These are phyloP conservation scores for Phlebiopsis gigantea DNA, from an alignment of 768 basidiomycete species.

Conservation along the genomic window DNA sequence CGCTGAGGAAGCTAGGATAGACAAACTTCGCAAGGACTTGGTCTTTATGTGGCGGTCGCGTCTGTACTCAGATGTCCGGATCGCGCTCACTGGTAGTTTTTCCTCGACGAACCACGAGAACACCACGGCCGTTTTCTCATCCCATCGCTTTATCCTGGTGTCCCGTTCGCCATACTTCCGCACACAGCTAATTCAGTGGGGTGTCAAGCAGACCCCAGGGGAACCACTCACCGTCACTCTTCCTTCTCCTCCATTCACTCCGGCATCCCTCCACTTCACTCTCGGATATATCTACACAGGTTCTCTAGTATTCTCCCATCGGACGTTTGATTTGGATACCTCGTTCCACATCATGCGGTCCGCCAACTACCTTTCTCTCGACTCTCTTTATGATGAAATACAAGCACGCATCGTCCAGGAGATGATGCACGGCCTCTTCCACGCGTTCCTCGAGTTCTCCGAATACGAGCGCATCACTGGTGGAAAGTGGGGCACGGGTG, in stretches of 20 bases:
- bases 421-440: conserved; percentile 87
- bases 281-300: conserved; percentile 95
- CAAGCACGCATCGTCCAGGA: conserved; percentile 82
- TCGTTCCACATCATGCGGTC: conserved; percentile 86
- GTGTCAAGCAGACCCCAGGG: conserved; percentile 31
- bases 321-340: conserved; percentile 89
- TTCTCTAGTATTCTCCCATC: conserved; percentile 87
- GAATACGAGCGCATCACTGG: conserved; percentile 71
- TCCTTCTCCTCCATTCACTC: conserved; percentile 91
- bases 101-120: conserved; percentile 59
- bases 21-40: conserved; percentile 88
- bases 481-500: conserved; percentile 78
- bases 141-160: conserved; percentile 89
- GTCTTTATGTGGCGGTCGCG: conserved; percentile 97
- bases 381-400: conserved; percentile 71
- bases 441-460: conserved; percentile 74
- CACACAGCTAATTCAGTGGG: conserved; percentile 69
- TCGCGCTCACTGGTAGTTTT: conserved; percentile 69
- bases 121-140: conserved; percentile 80
- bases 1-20: conserved; percentile 54
- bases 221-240: conserved; percentile 63
- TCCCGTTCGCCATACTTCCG: conserved; percentile 89
- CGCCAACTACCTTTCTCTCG: conserved; percentile 72
- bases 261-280: conserved; percentile 89
- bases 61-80: conserved; percentile 87